Percentiles rank a stretch among this genome's conserved stretches.
Conservation (phyloP, 2,329 filamentous ascomycete genomes). For the Tolypocladium sp. region DNA sequence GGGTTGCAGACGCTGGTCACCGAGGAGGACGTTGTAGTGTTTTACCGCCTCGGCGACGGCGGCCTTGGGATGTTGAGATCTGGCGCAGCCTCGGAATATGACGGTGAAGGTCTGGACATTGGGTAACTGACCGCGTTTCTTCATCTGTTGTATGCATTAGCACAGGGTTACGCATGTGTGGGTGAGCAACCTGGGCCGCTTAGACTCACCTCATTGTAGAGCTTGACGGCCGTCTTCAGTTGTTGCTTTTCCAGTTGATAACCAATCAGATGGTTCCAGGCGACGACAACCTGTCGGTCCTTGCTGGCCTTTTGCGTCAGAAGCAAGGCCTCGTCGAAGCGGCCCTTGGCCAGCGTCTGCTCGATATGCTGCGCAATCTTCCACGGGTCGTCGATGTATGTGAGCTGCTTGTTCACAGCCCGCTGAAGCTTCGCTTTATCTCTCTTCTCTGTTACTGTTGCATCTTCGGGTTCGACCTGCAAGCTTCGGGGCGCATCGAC, state of each 20-base stretch:
- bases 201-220: conserved; percentile 72
- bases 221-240: conserved; percentile 58
- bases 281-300: conserved; percentile 55
- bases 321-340: conserved; percentile 57
- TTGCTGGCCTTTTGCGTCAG: conserved; percentile 63
- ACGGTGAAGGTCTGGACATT: conserved; percentile 78
- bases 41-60: conserved; percentile 61
- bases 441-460: conserved; percentile 8
- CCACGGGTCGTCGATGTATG: conserved; percentile 59
- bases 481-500: conserved; percentile 14
- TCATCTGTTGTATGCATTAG: conserved; percentile 56
- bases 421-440: conserved; percentile 21
- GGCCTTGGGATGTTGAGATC: conserved; percentile 45
- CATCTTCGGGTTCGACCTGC: conserved; percentile 7
- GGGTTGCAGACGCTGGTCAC: conserved; percentile 54
- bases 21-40: conserved; percentile 68
- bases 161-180: background rate
- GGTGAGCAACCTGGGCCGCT: background rate
- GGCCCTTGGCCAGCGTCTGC: conserved; percentile 46
- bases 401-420: conserved; percentile 45
- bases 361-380: conserved; percentile 62
- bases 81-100: conserved; percentile 66
- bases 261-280: conserved; percentile 82
- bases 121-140: conserved; percentile 76
- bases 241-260: conserved; percentile 54